Evolutionary conservation across 106 monocot species (phyloP).

Genomic region (Posidonia australis): DNA sequence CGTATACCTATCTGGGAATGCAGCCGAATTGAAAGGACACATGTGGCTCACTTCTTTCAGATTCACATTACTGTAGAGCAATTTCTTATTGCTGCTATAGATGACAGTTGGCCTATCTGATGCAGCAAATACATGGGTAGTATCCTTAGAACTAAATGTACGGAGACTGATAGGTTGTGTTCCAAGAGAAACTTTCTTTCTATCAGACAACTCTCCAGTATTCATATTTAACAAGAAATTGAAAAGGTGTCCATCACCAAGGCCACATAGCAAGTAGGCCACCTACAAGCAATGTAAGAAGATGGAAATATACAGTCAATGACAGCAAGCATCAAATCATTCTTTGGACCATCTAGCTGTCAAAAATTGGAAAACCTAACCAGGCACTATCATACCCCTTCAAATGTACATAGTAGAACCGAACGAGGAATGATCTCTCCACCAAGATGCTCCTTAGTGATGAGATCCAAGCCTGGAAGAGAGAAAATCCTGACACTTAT

Average conservation of each 20-base stretch:
- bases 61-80: conserved; percentile 98
- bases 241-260: conserved; percentile 95
- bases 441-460: conserved; percentile 74
- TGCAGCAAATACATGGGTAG: conserved; percentile 90
- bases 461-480: conserved; percentile 61
- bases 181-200: conserved; percentile 93
- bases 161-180: conserved; percentile 96
- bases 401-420: conserved; percentile 83
- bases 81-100: conserved; percentile 97
- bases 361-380: neutral
- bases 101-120: conserved; percentile 98
- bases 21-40: conserved; percentile 98
- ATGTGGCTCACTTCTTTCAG: conserved; percentile 97
- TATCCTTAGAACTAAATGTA: conserved; percentile 87
- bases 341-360: neutral
- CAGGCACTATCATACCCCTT: conserved; percentile 52
- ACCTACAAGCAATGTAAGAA: conserved; percentile 28
- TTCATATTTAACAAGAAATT: conserved; percentile 63
- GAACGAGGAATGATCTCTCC: conserved; percentile 97
- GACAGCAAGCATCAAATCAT: neutral
- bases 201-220: conserved; percentile 58
- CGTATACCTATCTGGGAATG: conserved; percentile 86
- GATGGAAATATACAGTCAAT: neutral
- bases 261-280: conserved; percentile 85
- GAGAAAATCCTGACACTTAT: conserved; percentile 89